Evolutionary conservation across 331 rosid genomes (phyloP).

Genomic region (Rhamnella rubrinervis): DNA sequence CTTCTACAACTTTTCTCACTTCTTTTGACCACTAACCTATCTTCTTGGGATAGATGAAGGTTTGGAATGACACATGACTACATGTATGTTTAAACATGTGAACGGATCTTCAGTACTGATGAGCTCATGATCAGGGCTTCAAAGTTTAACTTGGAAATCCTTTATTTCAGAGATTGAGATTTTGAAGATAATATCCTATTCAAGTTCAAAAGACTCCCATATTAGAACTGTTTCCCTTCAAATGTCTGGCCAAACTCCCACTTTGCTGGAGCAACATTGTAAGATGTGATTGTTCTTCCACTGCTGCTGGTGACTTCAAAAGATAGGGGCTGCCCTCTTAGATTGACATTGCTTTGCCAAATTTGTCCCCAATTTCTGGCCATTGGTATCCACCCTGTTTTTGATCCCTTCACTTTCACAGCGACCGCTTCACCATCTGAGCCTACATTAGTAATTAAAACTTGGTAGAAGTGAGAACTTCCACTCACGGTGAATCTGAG

Average conservation of each 20-base stretch:
- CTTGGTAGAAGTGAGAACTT: conserved; percentile 74
- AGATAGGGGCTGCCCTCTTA: conserved; percentile 80
- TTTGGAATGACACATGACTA: conserved; percentile 10
- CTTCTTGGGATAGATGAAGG: conserved; percentile 11
- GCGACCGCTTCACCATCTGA: conserved; percentile 79
- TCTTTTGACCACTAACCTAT: conserved; percentile 26
- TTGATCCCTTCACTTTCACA: conserved; percentile 94
- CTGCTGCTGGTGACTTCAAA: conserved; percentile 69
- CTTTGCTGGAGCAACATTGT: conserved; percentile 69
- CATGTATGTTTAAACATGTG: conserved; percentile 31
- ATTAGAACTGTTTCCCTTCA: conserved; percentile 82
- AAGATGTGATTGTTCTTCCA: conserved; percentile 79
- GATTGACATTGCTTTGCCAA: conserved; percentile 84
- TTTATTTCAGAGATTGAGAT: conserved; percentile 20
- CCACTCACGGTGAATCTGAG: conserved; percentile 78
- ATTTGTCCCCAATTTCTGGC: conserved; percentile 95
- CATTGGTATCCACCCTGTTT: conserved; percentile 96
- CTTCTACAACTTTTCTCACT: conserved; percentile 9
- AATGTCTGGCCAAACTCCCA: conserved; percentile 88
- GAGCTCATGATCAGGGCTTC: conserved; percentile 23
- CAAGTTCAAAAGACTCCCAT: conserved; percentile 18
- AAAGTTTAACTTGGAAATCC: conserved; percentile 17
- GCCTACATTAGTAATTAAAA: conserved; percentile 79
- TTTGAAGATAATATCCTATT: neutral
- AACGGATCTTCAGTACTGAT: conserved; percentile 19